Percentiles rank a stretch among this genome's conserved stretches.
These are phyloP conservation scores for Teratosphaeria destructans DNA, from an alignment of 2,329 filamentous ascomycete species.

Conservation along the genomic window DNA sequence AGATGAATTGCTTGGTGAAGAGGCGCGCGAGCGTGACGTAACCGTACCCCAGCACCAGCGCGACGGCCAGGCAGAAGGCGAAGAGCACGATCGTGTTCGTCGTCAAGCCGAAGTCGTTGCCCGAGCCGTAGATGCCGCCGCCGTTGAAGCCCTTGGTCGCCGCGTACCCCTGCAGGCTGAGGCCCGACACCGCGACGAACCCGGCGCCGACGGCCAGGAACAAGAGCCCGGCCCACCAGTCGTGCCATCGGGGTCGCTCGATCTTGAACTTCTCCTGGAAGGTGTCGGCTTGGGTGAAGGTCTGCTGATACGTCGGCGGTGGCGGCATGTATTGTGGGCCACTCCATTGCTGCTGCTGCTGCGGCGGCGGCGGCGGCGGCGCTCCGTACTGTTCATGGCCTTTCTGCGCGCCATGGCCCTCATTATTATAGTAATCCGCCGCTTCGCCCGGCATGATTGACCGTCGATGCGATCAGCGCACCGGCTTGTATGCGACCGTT, in stretches of 20 bases:
- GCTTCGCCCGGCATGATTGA: slow-evolving; percentile 9
- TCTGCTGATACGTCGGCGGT: slow-evolving; percentile 31
- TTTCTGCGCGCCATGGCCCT: slow-evolving; percentile 3
- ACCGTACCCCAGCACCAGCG: slow-evolving; percentile 61
- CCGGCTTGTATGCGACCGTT: neutral
- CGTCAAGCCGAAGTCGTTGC: slow-evolving; percentile 58
- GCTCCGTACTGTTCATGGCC: slow-evolving; percentile 1
- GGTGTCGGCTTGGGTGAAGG: slow-evolving; percentile 33
- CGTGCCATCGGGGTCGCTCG: slow-evolving; percentile 76
- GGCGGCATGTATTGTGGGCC: slow-evolving; percentile 14
- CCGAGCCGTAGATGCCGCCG: slow-evolving; percentile 60
- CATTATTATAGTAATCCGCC: slow-evolving; percentile 10
- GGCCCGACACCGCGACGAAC: slow-evolving; percentile 64
- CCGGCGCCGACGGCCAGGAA: slow-evolving; percentile 62
- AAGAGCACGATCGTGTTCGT: slow-evolving; percentile 84
- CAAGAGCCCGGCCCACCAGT: slow-evolving; percentile 73
- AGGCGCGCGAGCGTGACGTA: slow-evolving; percentile 53
- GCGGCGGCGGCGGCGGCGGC: neutral
- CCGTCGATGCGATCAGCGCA: neutral
- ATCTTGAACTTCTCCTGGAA: slow-evolving; percentile 80
- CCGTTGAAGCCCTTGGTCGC: slow-evolving; percentile 53
- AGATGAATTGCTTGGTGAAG: slow-evolving; percentile 53
- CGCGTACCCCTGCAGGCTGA: slow-evolving; percentile 66
- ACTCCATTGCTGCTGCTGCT: slow-evolving; percentile 8
- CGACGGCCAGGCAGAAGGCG: slow-evolving; percentile 62